Evolutionary conservation across 1,284 basidiomycete species (phyloP), one percentile per base, ranked within the genome.

Genomic region (Ustilago shanxiensis): DNA sequence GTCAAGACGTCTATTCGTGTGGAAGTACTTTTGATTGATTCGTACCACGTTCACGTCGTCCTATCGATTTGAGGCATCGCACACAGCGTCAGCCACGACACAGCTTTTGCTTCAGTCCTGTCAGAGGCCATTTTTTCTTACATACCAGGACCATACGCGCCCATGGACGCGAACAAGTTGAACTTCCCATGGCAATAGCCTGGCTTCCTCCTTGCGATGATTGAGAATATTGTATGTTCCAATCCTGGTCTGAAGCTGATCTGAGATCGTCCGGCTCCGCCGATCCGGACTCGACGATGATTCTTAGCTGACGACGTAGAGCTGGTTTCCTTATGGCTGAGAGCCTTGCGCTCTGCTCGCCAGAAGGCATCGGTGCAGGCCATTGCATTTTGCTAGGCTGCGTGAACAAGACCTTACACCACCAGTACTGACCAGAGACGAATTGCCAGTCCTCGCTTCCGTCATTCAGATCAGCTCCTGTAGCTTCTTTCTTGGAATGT

Each of bases 41-140:
- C 56, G 55, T 11, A 70, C 66, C 3, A 74, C 35, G 28, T 74
- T 63, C 11, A 68, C 63, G 28, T 74, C 66, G 31, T 55, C 62
- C 72, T 74, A 13, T 0, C 37, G 9, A 8, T 10, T n/a, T 28
- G 37, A n/a, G 20, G 18, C 18, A 26, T 4, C n/a, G 7, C 22
- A n/a, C 6, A 20, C 44, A 26, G 47, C 22, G 16, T 14, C n/a
- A 47, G 24, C 14, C 4, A 22, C 9, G 6, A 10, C 10, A 22
- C 22, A 47, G 37, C 13, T 16, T 16, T 16, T 20, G 41, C n/a
- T 6, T 20, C 11, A 44, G 20, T 16, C 20, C 16, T 16, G 18
- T 20, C 28, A 9, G 16, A 39, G 18, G 18, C 10, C 10, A 50
- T 64, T 50, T 58, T 54, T 49, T 29, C n/a, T 5, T 20, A 50